Base-by-base conservation (phyloP, 495 filamentous ascomycete genomes). In the Penicillium herquei region DNA sequence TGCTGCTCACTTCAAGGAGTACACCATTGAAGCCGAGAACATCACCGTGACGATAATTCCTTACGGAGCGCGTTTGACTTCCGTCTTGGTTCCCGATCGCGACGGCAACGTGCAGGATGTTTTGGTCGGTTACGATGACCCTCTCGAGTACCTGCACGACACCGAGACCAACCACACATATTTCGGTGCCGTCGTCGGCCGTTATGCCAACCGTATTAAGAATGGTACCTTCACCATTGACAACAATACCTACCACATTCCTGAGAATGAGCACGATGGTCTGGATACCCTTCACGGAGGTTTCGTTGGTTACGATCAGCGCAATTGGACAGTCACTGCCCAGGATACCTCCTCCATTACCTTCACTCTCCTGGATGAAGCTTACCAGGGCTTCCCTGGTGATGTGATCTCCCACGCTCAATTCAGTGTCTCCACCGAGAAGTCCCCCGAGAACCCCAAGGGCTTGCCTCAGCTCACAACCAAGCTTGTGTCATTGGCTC, bases 121-220 rank as follows among this genome's bases (percentile, higher is more conserved):
- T 30, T 80, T 92, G 13, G 81, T 85, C 18, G 91, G 91, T 39
- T 94, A 87, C 58, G 90, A 94, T 66, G 87, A 92, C 62, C 86
- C 87, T 18, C 83, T 69, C 37, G 78, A 87, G 51, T 96, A 94
- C 66, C 63, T 76, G 7, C 70, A 82, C 34, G 88, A 92, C 61
- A 67, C 66, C 26, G 82, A 91, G 58, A 70, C 69, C 37, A 78
- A 82, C 49, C 88, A 89, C 71, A 88, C 88, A 46, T 89, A 87
- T 76, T 87, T 89, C 55, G 89, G 89, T 40, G 78, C 85, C 7
- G 81, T 90, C n/a, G 87, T 85, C 6, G 90, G 90, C 35, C 86
- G 89, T 14, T 93, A 92, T 63, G 89, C 89, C 40, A 93, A 96
- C 71, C 85, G 88, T 33, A 96, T 94, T 73, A 90, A 87, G 78